phyloP scores from a whole-genome alignment of 2,329 filamentous ascomycete genomes.

The Penicillium sumatraense region DNA sequence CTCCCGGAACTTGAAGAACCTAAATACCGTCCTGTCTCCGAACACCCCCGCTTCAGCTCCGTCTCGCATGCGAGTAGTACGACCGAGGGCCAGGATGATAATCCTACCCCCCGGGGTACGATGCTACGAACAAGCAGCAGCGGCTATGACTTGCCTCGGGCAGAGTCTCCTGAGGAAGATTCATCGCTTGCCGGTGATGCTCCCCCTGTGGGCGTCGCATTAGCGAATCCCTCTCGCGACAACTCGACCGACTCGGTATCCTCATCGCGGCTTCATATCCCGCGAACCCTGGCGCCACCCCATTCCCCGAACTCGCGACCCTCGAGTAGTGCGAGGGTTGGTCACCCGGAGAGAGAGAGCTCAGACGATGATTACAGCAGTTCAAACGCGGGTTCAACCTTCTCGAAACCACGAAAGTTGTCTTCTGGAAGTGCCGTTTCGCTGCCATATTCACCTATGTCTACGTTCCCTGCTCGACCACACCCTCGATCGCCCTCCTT shows the following conservation, averaged over 20 bases:
- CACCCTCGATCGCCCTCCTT: constrained; percentile 81
- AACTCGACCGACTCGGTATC: constrained; percentile 44
- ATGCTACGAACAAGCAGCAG: constrained; percentile 21
- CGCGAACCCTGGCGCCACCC: constrained; percentile 51
- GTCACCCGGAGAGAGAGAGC: constrained; percentile 66
- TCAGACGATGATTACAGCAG: constrained; percentile 71
- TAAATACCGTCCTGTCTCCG: constrained; percentile 67
- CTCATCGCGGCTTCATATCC: constrained; percentile 45
- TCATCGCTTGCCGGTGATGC: constrained; percentile 20
- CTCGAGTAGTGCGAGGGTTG: constrained; percentile 60
- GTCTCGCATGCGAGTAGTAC: constrained; percentile 47
- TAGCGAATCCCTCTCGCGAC: constrained; percentile 32
- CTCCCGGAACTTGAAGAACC: constrained; percentile 49
- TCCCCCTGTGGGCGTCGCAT: constrained; percentile 25
- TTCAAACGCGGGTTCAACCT: constrained; percentile 61
- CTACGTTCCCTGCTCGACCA: constrained; percentile 61
- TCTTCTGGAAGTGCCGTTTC: constrained; percentile 72
- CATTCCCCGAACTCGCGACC: constrained; percentile 49
- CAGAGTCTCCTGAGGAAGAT: constrained; percentile 40
- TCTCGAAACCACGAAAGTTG: constrained; percentile 74
- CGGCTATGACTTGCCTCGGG: constrained; percentile 32
- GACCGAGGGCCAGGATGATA: constrained; percentile 44
- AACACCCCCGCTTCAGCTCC: constrained; percentile 75
- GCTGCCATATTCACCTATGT: constrained; percentile 64
- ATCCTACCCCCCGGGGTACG: constrained; percentile 34